Conservation (phyloP, 2,329 filamentous ascomycete genomes). For the Fusarium zealandicum region DNA sequence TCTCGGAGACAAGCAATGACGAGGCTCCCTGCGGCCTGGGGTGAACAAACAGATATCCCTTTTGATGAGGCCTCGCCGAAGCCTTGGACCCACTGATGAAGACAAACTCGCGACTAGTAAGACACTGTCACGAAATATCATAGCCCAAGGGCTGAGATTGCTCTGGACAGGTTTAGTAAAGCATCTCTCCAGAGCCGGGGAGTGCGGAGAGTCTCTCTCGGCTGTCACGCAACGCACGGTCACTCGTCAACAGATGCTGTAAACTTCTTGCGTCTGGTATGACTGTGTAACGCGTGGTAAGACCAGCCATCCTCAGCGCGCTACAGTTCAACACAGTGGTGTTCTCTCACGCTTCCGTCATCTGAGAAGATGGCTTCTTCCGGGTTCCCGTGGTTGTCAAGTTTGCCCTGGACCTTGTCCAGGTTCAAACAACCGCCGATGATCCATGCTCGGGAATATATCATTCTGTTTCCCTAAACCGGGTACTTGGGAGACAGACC, state of each 20-base stretch:
- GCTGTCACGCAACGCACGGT: slow-evolving; percentile 30
- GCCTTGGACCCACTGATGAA: slow-evolving; percentile 7
- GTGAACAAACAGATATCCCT: slow-evolving; percentile 25
- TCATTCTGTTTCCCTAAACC: slow-evolving; percentile 4
- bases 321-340: slow-evolving; percentile 2
- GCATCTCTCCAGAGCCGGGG: slow-evolving; percentile 9
- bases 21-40: slow-evolving; percentile 3
- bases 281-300: slow-evolving; percentile 27
- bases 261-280: slow-evolving; percentile 13
- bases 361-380: neutral
- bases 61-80: neutral
- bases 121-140: slow-evolving; percentile 30
- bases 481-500: slow-evolving; percentile 18
- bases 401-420: slow-evolving; percentile 10
- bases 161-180: slow-evolving; percentile 2
- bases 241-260: slow-evolving; percentile 30
- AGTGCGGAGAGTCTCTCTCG: slow-evolving; percentile 14
- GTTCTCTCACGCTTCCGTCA: neutral
- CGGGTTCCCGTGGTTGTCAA: slow-evolving; percentile 8
- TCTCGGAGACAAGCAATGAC: slow-evolving; percentile 2
- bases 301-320: neutral
- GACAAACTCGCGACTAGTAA: slow-evolving; percentile 29
- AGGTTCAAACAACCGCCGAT: neutral
- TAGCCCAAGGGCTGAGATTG: slow-evolving; percentile 2
- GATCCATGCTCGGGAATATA: slow-evolving; percentile 12